Evolutionary conservation across 1,139 yeast genomes (phyloP).

Genomic region (Pichia sp.): DNA sequence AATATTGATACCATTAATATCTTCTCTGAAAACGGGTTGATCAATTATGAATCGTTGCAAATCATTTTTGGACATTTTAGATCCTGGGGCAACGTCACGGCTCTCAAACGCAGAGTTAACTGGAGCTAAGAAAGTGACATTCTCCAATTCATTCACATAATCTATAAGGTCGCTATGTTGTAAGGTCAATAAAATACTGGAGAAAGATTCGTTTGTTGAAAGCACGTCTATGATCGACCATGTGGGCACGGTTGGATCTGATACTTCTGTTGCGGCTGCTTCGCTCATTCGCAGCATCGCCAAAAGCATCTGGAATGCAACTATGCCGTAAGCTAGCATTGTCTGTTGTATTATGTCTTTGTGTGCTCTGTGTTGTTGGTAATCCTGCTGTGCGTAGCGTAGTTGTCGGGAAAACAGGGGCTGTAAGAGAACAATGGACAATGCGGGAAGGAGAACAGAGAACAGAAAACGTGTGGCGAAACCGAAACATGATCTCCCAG

Average conservation of each 20-base stretch:
- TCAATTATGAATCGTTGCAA: constrained; percentile 26
- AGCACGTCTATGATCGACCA: constrained; percentile 69
- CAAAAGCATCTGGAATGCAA: no score
- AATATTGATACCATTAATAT: constrained; percentile 25
- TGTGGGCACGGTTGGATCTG: constrained; percentile 25
- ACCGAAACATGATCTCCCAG: no score
- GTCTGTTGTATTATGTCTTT: no score
- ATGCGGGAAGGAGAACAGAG: no score
- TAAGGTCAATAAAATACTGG: constrained; percentile 55
- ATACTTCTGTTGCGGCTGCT: no score
- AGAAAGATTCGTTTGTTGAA: constrained; percentile 67
- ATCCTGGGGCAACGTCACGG: constrained; percentile 4
- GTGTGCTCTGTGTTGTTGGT: no score
- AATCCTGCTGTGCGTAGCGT: no score
- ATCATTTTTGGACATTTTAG: constrained; percentile 11
- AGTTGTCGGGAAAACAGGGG: no score
- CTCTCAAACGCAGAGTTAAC: constrained; percentile 66
- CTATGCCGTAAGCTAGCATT: no score
- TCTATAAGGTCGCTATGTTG: constrained; percentile 70
- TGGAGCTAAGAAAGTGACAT: constrained; percentile 80
- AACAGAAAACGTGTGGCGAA: no score
- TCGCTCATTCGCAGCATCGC: no score
- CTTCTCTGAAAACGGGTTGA: constrained; percentile 21
- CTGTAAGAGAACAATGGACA: no score
- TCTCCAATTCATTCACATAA: constrained; percentile 50